phyloP scores from a whole-genome alignment of 2,329 filamentous ascomycete species.

The Fusarium lyarnte region DNA sequence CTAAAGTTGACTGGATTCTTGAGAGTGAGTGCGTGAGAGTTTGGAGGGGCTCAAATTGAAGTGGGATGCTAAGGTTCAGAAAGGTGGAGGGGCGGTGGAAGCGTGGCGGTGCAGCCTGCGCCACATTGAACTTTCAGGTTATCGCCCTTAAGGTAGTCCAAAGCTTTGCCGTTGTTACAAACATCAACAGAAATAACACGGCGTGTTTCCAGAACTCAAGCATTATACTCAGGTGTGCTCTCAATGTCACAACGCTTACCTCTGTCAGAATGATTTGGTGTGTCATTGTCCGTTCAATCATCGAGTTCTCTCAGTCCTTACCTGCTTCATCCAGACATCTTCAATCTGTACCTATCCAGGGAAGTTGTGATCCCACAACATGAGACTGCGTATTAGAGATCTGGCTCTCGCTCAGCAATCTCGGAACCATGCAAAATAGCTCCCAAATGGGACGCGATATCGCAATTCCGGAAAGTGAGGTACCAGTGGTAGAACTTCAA shows the following conservation, averaged over 20 bases:
- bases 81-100: constrained; percentile 24
- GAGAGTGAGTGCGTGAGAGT: constrained; percentile 26
- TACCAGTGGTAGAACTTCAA: neutral
- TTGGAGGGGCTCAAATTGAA: constrained; percentile 39
- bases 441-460: accelerated
- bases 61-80: constrained; percentile 22
- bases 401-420: too few relatives aligned
- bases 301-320: neutral
- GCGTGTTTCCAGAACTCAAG: neutral
- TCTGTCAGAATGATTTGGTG: neutral
- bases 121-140: neutral
- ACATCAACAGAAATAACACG: neutral
- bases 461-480: neutral
- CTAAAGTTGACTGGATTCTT: constrained; percentile 19
- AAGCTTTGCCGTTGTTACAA: neutral
- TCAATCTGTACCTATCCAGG: too few relatives aligned
- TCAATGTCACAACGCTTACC: neutral
- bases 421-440: neutral
- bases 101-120: constrained; percentile 12
- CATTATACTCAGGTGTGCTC: neutral
- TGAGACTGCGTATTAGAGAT: neutral
- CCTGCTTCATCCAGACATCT: neutral
- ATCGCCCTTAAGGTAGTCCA: neutral
- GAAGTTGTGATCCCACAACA: neutral
- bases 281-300: neutral